Percentiles rank a stretch among this genome's conserved stretches.
These are phyloP conservation scores for Hymenoscyphus fraxineus DNA, from an alignment of 2,329 filamentous ascomycete genomes.

Conservation along the genomic window DNA sequence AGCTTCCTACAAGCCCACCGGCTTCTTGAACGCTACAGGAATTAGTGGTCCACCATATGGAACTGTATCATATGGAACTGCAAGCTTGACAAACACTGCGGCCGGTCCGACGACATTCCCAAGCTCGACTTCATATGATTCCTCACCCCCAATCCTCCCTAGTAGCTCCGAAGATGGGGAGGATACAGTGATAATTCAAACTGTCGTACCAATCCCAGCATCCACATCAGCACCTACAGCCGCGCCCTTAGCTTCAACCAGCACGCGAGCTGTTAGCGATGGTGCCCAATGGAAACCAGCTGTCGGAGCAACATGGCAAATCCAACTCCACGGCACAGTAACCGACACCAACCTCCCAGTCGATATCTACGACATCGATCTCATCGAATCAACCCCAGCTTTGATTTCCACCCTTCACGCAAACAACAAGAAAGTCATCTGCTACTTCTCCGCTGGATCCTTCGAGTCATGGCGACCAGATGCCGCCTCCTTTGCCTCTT, in stretches of 20 bases:
- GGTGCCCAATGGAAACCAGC: constrained; percentile 14
- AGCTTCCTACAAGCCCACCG: background rate
- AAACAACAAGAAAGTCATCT: constrained; percentile 59
- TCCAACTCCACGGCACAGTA: constrained; percentile 5
- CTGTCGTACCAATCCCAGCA: constrained; percentile 2
- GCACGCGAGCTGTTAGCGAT: background rate
- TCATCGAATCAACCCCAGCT: constrained; percentile 43
- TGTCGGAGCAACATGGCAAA: constrained; percentile 15
- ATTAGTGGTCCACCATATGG: background rate
- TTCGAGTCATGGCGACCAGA: constrained; percentile 63
- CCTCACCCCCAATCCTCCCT: constrained; percentile 3
- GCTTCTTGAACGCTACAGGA: background rate
- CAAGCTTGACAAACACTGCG: background rate
- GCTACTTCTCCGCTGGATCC: constrained; percentile 70
- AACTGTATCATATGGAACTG: background rate
- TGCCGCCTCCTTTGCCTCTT: constrained; percentile 44
- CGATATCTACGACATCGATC: constrained; percentile 38
- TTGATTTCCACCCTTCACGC: constrained; percentile 45
- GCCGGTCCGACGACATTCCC: background rate
- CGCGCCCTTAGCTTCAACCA: background rate
- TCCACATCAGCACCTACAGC: background rate
- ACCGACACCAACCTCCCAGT: constrained; percentile 21
- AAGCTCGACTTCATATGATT: background rate
- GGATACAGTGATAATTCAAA: constrained; percentile 1
- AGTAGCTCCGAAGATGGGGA: background rate